A percentile compares a stretch with the other conserved stretches of the same genome.
Evolutionary conservation across 202 grass and related monocot species (phyloP).

Genomic region (Saccharum hybrid): DNA sequence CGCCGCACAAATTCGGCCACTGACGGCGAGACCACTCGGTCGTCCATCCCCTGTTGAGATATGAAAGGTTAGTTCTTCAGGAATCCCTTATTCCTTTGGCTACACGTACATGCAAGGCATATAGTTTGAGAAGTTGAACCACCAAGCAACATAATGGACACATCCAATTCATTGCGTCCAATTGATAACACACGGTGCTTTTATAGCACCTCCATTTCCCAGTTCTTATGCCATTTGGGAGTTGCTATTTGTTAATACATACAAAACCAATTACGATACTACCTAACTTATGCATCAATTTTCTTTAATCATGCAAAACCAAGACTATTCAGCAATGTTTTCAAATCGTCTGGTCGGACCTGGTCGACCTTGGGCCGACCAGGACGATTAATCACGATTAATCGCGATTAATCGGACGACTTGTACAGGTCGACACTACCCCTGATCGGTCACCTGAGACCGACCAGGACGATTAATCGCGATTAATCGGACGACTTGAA

Average conservation of each 20-base stretch:
- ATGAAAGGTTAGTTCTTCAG: neutral
- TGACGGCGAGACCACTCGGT: slow-evolving; percentile 72
- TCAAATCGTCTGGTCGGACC: no score
- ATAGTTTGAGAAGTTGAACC: neutral
- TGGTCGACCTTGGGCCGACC: no score
- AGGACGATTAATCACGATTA: no score
- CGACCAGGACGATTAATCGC: no score
- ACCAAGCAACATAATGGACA: neutral
- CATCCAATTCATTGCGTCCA: neutral
- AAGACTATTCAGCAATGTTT: no score
- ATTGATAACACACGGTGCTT: neutral
- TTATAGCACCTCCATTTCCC: neutral
- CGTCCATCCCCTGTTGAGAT: slow-evolving; percentile 82
- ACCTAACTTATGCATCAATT: neutral
- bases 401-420: no score
- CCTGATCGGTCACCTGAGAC: no score
- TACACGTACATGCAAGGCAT: neutral
- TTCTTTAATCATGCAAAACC: slow-evolving; percentile 24
- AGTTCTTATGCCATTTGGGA: slow-evolving; percentile 13
- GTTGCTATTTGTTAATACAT: slow-evolving; percentile 15
- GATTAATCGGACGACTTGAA: no score
- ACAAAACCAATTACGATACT: neutral
- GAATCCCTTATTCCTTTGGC: neutral
- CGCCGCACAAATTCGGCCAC: slow-evolving; percentile 71
- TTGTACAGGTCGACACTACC: no score